A percentile compares a stretch with the other conserved stretches of the same genome.
These are phyloP conservation scores for Sclerotinia sclerotiorum DNA, from an alignment of 2,329 filamentous ascomycete genomes.

Conservation along the genomic window DNA sequence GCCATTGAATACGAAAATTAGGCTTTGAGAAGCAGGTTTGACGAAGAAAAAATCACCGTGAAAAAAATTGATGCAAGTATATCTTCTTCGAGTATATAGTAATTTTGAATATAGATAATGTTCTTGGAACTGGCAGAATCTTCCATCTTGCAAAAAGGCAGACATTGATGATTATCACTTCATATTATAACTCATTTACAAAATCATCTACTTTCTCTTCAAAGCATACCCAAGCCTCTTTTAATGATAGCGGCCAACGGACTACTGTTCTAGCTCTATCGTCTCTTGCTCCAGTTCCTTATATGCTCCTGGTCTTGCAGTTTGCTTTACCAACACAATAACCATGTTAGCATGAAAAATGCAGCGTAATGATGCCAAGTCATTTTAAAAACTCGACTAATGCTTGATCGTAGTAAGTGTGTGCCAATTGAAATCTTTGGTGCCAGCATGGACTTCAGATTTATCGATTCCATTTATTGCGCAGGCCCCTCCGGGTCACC, in stretches of 20 bases:
- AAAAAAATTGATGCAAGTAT: neutral
- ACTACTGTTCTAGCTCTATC: slow-evolving; percentile 43
- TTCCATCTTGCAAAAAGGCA: slow-evolving; percentile 23
- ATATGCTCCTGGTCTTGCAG: slow-evolving; percentile 72
- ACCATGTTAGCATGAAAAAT: slow-evolving; percentile 68
- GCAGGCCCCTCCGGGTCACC: slow-evolving; percentile 61
- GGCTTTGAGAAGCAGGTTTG: slow-evolving; percentile 39
- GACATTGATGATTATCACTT: slow-evolving; percentile 30
- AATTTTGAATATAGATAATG: neutral
- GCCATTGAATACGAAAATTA: slow-evolving; percentile 44
- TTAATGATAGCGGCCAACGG: slow-evolving; percentile 45
- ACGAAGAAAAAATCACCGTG: slow-evolving; percentile 29
- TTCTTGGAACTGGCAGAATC: neutral
- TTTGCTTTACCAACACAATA: slow-evolving; percentile 60
- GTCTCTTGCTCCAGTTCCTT: slow-evolving; percentile 40
- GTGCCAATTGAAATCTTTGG: slow-evolving; percentile 69
- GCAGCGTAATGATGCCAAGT: slow-evolving; percentile 63
- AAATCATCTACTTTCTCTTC: slow-evolving; percentile 44
- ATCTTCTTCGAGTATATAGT: neutral
- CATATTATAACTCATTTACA: slow-evolving; percentile 33
- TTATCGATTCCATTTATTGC: slow-evolving; percentile 61
- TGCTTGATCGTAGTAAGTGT: slow-evolving; percentile 58
- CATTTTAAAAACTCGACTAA: slow-evolving; percentile 63
- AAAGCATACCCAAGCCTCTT: slow-evolving; percentile 48
- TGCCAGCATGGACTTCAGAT: slow-evolving; percentile 65